Evolutionary conservation across 2,329 filamentous ascomycete genomes (phyloP).

Genomic region (Diplodia sapinea): DNA sequence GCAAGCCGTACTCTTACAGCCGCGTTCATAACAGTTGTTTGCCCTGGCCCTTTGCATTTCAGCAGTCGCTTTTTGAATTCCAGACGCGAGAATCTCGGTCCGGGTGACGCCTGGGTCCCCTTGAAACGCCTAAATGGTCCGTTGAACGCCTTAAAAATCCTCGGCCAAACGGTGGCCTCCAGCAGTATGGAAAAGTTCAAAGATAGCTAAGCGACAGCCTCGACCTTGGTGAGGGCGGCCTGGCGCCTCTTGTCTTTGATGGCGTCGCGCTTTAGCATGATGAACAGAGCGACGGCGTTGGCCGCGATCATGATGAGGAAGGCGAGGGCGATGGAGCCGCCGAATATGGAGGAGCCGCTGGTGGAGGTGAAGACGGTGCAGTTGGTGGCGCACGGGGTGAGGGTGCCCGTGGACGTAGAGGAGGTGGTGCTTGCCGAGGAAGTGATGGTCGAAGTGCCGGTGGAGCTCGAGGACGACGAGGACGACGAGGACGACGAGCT

Average conservation of each 20-base stretch:
- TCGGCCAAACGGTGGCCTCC: no score
- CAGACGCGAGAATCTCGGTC: background rate
- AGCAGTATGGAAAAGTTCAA: background rate
- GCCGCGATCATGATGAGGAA: background rate
- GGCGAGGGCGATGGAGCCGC: constrained; percentile 5
- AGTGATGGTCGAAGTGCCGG: constrained; percentile 9
- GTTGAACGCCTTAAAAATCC: background rate
- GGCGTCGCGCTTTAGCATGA: constrained; percentile 14
- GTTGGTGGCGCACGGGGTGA: constrained; percentile 25
- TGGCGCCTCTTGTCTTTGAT: constrained; percentile 5
- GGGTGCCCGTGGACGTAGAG: background rate
- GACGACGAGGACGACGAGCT: background rate
- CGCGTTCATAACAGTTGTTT: background rate
- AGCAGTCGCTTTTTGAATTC: background rate
- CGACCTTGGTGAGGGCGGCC: constrained; percentile 1
- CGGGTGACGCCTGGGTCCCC: background rate
- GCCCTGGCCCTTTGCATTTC: background rate
- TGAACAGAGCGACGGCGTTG: constrained; percentile 14
- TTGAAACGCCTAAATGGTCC: background rate
- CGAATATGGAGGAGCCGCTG: constrained; percentile 4
- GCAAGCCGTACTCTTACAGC: background rate
- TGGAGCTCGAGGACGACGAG: background rate
- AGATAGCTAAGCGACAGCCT: no score
- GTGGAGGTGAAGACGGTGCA: constrained; percentile 25
- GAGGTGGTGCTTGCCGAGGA: background rate